phyloP scores from a whole-genome alignment of 176 grass and related monocot species.

The Musa schizocarpa region DNA sequence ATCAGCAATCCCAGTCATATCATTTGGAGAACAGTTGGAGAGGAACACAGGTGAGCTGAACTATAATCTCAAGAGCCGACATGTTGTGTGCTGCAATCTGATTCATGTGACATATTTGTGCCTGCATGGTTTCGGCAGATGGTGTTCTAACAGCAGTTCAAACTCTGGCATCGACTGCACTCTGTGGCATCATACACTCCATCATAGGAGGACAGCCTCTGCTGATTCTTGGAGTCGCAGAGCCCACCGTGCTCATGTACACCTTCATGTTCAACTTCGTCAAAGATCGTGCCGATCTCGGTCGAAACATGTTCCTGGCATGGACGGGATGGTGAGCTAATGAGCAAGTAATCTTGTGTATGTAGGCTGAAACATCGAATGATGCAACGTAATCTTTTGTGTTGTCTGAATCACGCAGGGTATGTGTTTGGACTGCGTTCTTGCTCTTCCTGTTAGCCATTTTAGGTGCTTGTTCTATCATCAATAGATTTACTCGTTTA shows the following conservation, averaged over 20 bases:
- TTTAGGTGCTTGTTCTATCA: constrained; percentile 75
- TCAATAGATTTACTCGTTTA: constrained; percentile 88
- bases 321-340: constrained; percentile 86
- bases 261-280: constrained; percentile 99
- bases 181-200: constrained; percentile 96
- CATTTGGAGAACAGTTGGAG: constrained; percentile 93
- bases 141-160: constrained; percentile 88
- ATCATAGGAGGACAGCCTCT: constrained; percentile 84
- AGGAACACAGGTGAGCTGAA: constrained; percentile 60
- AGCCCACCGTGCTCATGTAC: constrained; percentile 97
- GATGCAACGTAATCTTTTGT: no score
- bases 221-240: constrained; percentile 90
- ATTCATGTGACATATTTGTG: neutral
- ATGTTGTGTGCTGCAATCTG: no score
- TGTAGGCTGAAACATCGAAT: no score
- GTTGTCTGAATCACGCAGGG: constrained; percentile 31
- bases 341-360: neutral
- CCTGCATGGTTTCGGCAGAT: constrained; percentile 27
- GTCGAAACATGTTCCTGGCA: constrained; percentile 63
- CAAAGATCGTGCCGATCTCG: constrained; percentile 66
- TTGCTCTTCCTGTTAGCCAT: constrained; percentile 75
- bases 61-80: no score
- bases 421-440: constrained; percentile 85
- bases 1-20: constrained; percentile 96
- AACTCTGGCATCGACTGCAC: constrained; percentile 81